Evolutionary conservation across 1,139 yeast species (phyloP).

Genomic region (Taphrina sp.): DNA sequence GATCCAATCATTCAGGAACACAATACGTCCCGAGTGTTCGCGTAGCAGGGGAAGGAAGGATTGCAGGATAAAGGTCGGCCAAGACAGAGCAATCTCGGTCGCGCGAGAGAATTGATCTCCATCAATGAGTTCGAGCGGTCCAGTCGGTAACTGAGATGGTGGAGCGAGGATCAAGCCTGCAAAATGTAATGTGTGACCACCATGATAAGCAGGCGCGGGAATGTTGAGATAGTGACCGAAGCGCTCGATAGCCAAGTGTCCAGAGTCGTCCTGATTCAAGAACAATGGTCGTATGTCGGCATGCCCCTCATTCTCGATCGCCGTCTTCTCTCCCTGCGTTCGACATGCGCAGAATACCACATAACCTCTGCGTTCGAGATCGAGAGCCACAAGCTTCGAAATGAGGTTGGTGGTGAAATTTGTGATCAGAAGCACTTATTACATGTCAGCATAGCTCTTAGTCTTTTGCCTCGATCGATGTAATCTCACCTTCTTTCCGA

Average conservation of each 20-base stretch:
- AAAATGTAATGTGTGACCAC: slow-evolving; percentile 29
- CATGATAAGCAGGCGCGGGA: slow-evolving; percentile 30
- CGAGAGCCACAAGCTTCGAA: slow-evolving; percentile 18
- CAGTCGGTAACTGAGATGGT: slow-evolving; percentile 3
- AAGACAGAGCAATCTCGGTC: slow-evolving; percentile 1
- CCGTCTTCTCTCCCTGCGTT: slow-evolving; percentile 11
- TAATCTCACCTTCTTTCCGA: slow-evolving; percentile 16
- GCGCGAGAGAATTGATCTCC: slow-evolving; percentile 15
- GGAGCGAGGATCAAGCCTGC: slow-evolving; percentile 26
- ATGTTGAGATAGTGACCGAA: slow-evolving; percentile 18
- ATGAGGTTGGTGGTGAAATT: slow-evolving; percentile 8
- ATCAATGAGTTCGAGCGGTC: slow-evolving; percentile 21
- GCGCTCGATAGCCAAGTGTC: slow-evolving; percentile 13
- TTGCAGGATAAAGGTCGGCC: slow-evolving; percentile 24
- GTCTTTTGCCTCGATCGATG: background rate
- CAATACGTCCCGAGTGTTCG: slow-evolving; percentile 25
- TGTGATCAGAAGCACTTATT: slow-evolving; percentile 6
- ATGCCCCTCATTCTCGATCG: slow-evolving; percentile 30
- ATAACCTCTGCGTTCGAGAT: slow-evolving; percentile 28
- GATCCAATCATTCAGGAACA: slow-evolving; percentile 29
- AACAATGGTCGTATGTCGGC: slow-evolving; percentile 25
- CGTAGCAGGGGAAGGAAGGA: slow-evolving; percentile 22
- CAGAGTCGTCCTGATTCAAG: slow-evolving; percentile 7
- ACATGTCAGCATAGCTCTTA: background rate
- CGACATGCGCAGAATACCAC: slow-evolving; percentile 27